Conservation (phyloP, 768 basidiomycete species). For the Tylopilus balloui region DNA sequence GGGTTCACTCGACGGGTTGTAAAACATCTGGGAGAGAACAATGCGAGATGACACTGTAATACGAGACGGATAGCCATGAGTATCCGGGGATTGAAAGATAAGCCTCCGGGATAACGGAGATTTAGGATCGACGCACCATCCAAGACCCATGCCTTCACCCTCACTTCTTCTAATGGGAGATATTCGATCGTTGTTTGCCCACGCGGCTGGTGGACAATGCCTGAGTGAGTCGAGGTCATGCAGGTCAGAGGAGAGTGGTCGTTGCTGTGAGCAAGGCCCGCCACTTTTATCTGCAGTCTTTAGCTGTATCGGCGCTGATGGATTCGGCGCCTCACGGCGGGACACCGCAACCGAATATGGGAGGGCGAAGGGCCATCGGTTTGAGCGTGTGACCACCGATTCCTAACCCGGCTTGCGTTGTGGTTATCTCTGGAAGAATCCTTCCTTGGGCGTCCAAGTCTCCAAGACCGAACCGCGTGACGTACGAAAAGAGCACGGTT, state of each 20-base stretch:
- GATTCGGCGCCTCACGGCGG: slow-evolving; percentile 1
- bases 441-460: background rate
- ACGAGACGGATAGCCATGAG: background rate
- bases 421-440: slow-evolving; percentile 11
- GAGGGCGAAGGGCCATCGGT: background rate
- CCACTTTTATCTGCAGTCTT: slow-evolving; percentile 12
- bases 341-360: slow-evolving; percentile 6
- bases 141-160: slow-evolving; percentile 38
- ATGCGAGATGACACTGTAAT: slow-evolving; percentile 42
- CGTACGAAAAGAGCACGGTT: too few relatives aligned
- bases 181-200: slow-evolving; percentile 24
- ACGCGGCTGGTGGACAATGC: slow-evolving; percentile 31
- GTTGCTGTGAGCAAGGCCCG: slow-evolving; percentile 5
- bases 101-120: background rate
- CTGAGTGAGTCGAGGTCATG: slow-evolving; percentile 20
- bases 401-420: too few relatives aligned
- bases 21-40: slow-evolving; percentile 38
- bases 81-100: background rate
- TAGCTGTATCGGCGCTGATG: slow-evolving; percentile 4
- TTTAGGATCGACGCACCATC: slow-evolving; percentile 34
- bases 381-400: slow-evolving; percentile 1
- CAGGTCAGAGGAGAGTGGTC: background rate
- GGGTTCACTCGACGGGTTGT: slow-evolving; percentile 33
- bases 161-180: slow-evolving; percentile 41
- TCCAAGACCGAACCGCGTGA: background rate